A percentile compares a stretch with the other conserved stretches of the same genome.
Conservation (phyloP, 139 green algal species). For the Tetradesmus lagerheimii region DNA sequence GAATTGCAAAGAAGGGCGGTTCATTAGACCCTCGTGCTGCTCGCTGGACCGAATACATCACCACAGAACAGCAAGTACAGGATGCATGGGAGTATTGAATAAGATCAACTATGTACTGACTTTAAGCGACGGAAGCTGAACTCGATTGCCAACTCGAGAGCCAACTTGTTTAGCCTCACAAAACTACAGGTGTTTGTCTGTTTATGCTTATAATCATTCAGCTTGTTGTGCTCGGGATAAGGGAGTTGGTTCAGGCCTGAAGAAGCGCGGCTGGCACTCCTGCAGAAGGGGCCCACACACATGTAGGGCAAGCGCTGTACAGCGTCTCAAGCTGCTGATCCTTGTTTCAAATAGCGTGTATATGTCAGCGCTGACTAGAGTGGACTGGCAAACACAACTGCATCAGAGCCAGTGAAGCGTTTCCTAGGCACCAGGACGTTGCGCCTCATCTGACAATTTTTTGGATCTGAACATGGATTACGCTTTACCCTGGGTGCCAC, state of each 20-base stretch:
- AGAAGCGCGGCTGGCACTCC: neutral
- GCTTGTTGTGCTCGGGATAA: neutral
- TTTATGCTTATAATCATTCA: neutral
- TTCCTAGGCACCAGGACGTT: neutral
- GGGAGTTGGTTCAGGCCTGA: neutral
- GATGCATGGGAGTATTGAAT: neutral
- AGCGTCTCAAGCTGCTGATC: neutral
- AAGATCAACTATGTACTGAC: neutral
- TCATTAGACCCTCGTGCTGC: neutral
- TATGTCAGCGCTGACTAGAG: neutral
- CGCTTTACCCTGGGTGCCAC: neutral
- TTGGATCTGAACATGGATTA: neutral
- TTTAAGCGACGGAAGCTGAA: neutral
- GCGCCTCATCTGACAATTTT: neutral
- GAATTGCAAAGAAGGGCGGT: neutral
- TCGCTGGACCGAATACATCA: neutral
- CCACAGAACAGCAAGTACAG: neutral
- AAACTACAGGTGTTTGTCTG: neutral
- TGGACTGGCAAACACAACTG: neutral
- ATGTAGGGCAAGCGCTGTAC: neutral
- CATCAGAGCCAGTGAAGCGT: slow-evolving; percentile 1
- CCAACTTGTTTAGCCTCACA: neutral
- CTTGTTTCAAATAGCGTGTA: neutral
- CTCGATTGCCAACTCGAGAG: neutral
- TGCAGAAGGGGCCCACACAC: neutral